Conservation (phyloP, 192 early-diverging fungal genomes). For the Podila minutissima region DNA sequence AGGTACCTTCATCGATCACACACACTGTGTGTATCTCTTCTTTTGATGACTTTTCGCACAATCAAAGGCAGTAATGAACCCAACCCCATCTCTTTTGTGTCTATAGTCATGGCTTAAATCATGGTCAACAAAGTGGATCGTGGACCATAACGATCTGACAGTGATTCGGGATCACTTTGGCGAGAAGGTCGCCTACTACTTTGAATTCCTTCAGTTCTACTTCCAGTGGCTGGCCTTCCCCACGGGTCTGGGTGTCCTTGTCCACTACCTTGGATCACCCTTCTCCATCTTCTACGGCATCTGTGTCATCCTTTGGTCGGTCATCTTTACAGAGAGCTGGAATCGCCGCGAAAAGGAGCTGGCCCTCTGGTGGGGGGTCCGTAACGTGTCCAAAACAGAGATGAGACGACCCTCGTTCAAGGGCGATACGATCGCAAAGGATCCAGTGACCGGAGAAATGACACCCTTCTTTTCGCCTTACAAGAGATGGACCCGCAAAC, state of each 20-base stretch:
- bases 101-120: slow-evolving; percentile 77
- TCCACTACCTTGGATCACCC: slow-evolving; percentile 58
- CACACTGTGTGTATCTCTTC: background rate
- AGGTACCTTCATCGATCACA: slow-evolving; percentile 51
- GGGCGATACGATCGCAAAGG: slow-evolving; percentile 62
- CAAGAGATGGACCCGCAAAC: slow-evolving; percentile 73
- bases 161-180: slow-evolving; percentile 85
- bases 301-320: slow-evolving; percentile 71
- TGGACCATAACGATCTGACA: slow-evolving; percentile 77
- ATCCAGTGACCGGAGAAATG: slow-evolving; percentile 80
- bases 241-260: slow-evolving; percentile 68
- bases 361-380: slow-evolving; percentile 81
- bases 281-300: slow-evolving; percentile 76
- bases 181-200: slow-evolving; percentile 91
- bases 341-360: slow-evolving; percentile 77
- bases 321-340: slow-evolving; percentile 86
- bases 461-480: slow-evolving; percentile 77
- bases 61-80: too few relatives aligned
- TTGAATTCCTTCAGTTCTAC: slow-evolving; percentile 95
- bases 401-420: slow-evolving; percentile 75
- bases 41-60: background rate
- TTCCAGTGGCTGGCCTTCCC: slow-evolving; percentile 78
- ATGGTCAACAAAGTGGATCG: slow-evolving; percentile 85
- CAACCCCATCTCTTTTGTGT: too few relatives aligned
- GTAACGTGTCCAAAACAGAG: slow-evolving; percentile 67